Base-by-base conservation (phyloP, 176 grass and related monocot species). In the Rhynchospora tenuis region DNA sequence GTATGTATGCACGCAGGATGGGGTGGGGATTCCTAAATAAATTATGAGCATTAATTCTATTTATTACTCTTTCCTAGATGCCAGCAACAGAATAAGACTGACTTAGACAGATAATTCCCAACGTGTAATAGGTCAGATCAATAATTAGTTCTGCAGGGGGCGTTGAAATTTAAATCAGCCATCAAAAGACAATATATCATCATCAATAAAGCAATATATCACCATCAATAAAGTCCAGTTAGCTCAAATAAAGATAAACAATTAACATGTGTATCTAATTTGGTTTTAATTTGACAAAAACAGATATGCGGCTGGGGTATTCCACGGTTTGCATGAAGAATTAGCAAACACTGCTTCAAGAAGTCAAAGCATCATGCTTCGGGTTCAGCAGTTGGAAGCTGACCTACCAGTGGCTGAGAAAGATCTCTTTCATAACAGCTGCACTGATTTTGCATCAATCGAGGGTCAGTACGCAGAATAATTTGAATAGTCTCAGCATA, bases 311-410 rank as follows among this genome's bases (percentile, higher is more conserved):
- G 89, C 88, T 7, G 84, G 90, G 58, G 85, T 98, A 50, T 98
- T 95, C 78, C 73, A 95, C 47, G 83, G 89, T 0, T 86, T 98
- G 81, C 90, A 95, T 48, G 90, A 94, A 79, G 87, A 98, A 64
- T 88, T 98, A 52, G 88, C 90, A 72, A 89, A 58, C 16, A 78
- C 86, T 5, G 86, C 96, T 57, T 88, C 92, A 1, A 84, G 91
- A 89, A 93, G 93, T 16, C 78, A 95, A 63, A 88, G 79, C 2
- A 59, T 95, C 62, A 84, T 93, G 48, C 86, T 90, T 83, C 90
- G 91, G 79, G 89, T 86, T 72, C 91, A 95, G 76, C 91, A 93
- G 59, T 83, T 95, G 85, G 96, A 99, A 75, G 83, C 82, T 47
- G 91, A 95, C 73, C 23, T 99, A 84, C 96, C 93, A 5, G 69